Conservation (phyloP, 345 rosid species). For the Melaleuca alternifolia region DNA sequence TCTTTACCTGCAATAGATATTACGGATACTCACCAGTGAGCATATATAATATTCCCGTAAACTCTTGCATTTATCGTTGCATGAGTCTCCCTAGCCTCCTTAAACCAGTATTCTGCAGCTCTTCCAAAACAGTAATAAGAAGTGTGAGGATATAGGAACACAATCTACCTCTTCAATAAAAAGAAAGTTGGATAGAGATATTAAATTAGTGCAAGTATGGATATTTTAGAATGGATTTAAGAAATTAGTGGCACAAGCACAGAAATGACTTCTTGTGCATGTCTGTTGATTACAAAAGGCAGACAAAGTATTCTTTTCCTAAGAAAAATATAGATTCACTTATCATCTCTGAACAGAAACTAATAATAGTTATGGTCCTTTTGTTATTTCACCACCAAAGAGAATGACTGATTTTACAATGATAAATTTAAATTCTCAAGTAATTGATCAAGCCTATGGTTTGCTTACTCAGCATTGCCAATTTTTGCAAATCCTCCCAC, state of each 20-base stretch:
- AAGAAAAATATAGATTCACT: not conserved
- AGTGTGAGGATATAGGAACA: slow-evolving; percentile 17
- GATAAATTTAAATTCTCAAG: not conserved
- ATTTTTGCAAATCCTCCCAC: slow-evolving; percentile 85
- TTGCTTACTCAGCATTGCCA: slow-evolving; percentile 72
- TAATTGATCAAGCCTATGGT: not conserved
- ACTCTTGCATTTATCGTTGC: slow-evolving; percentile 62
- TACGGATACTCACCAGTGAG: slow-evolving; percentile 50
- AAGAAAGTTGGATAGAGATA: not conserved
- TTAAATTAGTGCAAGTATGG: not conserved
- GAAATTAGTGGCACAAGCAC: not conserved
- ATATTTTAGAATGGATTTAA: not conserved
- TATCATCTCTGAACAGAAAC: not conserved
- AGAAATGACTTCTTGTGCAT: not conserved
- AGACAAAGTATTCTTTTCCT: not conserved
- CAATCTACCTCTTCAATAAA: not conserved
- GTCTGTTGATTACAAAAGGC: not conserved
- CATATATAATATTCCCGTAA: slow-evolving; percentile 85
- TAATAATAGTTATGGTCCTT: not conserved
- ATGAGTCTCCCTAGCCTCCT: slow-evolving; percentile 64
- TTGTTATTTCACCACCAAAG: not conserved
- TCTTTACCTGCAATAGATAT: not conserved
- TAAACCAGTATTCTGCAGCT: slow-evolving; percentile 94
- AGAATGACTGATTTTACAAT: not conserved
- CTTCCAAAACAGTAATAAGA: slow-evolving; percentile 45